These are phyloP conservation scores for Hypoxylon sp. DNA, from an alignment of 2,329 filamentous ascomycete species.

Conservation along the genomic window DNA sequence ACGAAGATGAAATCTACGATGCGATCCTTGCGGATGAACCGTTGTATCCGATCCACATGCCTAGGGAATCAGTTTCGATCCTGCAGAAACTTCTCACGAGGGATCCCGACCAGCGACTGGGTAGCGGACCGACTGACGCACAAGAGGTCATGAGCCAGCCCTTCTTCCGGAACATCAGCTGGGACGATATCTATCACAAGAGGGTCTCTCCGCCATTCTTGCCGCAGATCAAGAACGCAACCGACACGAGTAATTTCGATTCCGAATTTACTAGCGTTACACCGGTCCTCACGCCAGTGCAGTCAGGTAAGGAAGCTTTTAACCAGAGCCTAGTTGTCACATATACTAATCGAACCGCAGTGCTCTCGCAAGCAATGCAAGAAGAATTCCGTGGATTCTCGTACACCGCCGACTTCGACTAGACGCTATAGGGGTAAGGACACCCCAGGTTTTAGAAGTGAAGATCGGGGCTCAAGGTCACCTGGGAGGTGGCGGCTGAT, in stretches of 20 bases:
- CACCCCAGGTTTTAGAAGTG: neutral
- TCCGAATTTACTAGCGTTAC: slow-evolving; percentile 99
- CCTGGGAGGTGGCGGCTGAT: neutral
- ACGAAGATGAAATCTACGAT: slow-evolving; percentile 99
- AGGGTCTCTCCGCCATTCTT: slow-evolving; percentile 88
- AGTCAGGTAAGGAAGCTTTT: slow-evolving; percentile 80
- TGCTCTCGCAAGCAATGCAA: slow-evolving; percentile 98
- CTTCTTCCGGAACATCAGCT: slow-evolving; percentile 97
- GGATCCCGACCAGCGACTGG: slow-evolving; percentile 91
- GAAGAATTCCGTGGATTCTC: slow-evolving; percentile 99
- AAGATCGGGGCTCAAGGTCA: neutral
- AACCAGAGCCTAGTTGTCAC: neutral
- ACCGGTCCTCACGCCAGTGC: slow-evolving; percentile 94
- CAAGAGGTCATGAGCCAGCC: slow-evolving; percentile 99
- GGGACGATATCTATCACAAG: slow-evolving; percentile 99
- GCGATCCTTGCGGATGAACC: slow-evolving; percentile 98
- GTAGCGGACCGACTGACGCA: slow-evolving; percentile 94
- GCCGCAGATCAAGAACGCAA: slow-evolving; percentile 88
- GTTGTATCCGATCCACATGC: slow-evolving; percentile 98
- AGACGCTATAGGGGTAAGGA: slow-evolving; percentile 42
- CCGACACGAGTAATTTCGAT: slow-evolving; percentile 99
- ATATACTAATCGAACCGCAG: slow-evolving; percentile 61
- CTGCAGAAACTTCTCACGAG: slow-evolving; percentile 96
- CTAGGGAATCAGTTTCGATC: slow-evolving; percentile 95
- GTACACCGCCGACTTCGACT: slow-evolving; percentile 92